Percentiles rank a stretch among this genome's conserved stretches.
Evolutionary conservation across 2,329 filamentous ascomycete genomes (phyloP).

Genomic region (Aschersonia sp.): DNA sequence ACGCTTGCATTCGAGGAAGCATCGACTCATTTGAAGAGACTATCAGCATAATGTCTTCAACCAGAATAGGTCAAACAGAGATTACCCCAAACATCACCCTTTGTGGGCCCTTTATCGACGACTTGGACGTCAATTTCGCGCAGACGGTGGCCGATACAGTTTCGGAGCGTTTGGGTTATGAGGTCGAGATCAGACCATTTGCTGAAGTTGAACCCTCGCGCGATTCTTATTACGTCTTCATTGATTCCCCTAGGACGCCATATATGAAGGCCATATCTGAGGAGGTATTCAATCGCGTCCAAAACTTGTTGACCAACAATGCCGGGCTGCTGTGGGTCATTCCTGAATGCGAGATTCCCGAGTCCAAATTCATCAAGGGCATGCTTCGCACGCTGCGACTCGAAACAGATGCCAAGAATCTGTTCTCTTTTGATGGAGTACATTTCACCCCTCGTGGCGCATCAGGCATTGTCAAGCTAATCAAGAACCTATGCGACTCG

Average conservation of each 20-base stretch:
- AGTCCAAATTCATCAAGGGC: conserved; percentile 4
- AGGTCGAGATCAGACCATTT: background rate
- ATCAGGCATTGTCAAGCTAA: conserved; percentile 3
- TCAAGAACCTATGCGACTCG: background rate
- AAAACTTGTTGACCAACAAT: conserved; percentile 2
- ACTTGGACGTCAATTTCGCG: conserved; percentile 1
- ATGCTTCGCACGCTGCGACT: conserved; percentile 5
- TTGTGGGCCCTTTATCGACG: conserved; percentile 1
- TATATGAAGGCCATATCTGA: background rate
- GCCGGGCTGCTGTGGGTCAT: conserved; percentile 5
- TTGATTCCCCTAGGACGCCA: conserved; percentile 1
- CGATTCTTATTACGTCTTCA: conserved; percentile 1
- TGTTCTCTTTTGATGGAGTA: conserved; percentile 3
- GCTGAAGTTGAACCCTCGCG: background rate
- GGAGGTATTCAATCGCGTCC: conserved; percentile 2
- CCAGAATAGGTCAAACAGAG: background rate
- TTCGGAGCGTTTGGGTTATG: background rate
- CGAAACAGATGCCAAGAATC: conserved; percentile 1
- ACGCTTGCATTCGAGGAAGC: background rate
- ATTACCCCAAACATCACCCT: background rate
- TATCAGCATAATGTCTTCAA: conserved; percentile 2
- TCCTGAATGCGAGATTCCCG: conserved; percentile 2
- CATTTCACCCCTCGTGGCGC: conserved; percentile 1
- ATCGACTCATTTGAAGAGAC: background rate
- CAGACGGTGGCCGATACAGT: conserved; percentile 1